phyloP scores from a whole-genome alignment of 1,284 basidiomycete genomes.

The Vanrija sp. region DNA sequence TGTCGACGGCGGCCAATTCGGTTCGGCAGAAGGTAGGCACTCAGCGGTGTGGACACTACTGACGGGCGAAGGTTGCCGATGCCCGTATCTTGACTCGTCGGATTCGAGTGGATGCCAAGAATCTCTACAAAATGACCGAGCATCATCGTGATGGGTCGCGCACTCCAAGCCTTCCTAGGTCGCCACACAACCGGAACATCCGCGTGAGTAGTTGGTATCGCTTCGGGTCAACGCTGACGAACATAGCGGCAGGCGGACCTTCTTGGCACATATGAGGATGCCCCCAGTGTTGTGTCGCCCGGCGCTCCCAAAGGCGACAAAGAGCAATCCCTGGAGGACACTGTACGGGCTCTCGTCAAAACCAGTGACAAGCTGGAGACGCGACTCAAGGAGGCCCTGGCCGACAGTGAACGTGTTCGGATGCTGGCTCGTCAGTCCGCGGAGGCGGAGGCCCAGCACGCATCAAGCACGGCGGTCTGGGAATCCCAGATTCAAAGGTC shows the following conservation, averaged over 20 bases:
- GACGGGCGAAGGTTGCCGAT: slow-evolving; percentile 1
- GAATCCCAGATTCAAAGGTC: slow-evolving; percentile 63
- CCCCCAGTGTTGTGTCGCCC: neutral
- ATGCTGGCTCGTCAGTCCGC: slow-evolving; percentile 10
- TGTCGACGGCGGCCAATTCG: slow-evolving; percentile 9
- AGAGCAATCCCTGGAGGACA: slow-evolving; percentile 22
- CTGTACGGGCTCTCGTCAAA: slow-evolving; percentile 21
- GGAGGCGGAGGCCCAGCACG: slow-evolving; percentile 50
- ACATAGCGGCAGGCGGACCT: neutral
- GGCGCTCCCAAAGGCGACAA: neutral
- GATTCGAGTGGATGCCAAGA: slow-evolving; percentile 3
- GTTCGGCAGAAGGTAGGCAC: neutral
- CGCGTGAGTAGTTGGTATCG: slow-evolving; percentile 31
- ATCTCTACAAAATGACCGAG: slow-evolving; percentile 4
- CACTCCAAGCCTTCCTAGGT: slow-evolving; percentile 35
- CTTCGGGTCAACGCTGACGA: no score
- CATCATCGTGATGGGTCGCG: neutral
- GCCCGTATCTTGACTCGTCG: slow-evolving; percentile 11
- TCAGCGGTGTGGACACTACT: no score
- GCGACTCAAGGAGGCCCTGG: slow-evolving; percentile 21
- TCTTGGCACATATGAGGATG: slow-evolving; percentile 4
- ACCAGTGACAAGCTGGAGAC: slow-evolving; percentile 36
- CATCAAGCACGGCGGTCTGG: slow-evolving; percentile 59
- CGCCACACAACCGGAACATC: slow-evolving; percentile 48
- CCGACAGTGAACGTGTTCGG: slow-evolving; percentile 24